These are phyloP conservation scores for Jaapia argillacea DNA, from an alignment of 768 basidiomycete species.

Conservation along the genomic window DNA sequence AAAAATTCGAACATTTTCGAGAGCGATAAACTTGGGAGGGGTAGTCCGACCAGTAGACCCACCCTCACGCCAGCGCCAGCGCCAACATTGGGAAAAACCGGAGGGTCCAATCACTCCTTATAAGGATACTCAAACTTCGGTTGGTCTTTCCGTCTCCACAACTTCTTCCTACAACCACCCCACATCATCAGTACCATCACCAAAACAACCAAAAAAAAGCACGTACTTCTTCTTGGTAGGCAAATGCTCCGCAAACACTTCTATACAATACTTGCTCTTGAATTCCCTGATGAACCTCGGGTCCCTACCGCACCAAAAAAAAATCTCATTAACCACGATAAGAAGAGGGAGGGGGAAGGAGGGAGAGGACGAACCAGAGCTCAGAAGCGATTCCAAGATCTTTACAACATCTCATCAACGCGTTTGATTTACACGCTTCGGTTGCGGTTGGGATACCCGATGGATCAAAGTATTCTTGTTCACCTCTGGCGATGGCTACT, in stretches of 20 bases:
- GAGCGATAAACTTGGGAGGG: too few species aligned
- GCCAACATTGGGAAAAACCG: too few species aligned
- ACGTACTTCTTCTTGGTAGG: constrained; percentile 87
- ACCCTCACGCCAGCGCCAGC: too few species aligned
- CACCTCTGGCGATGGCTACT: constrained; percentile 85
- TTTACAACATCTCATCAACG: constrained; percentile 95
- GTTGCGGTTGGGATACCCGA: constrained; percentile 87
- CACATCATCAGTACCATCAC: constrained; percentile 6
- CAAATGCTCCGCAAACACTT: constrained; percentile 78
- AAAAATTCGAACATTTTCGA: too few species aligned
- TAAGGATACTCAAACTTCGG: constrained; percentile 84
- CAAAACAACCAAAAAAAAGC: neutral
- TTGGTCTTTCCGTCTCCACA: constrained; percentile 84
- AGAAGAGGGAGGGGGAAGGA: too few species aligned
- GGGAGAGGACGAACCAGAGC: constrained; percentile 60
- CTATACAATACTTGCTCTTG: constrained; percentile 74
- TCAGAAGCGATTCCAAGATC: constrained; percentile 94
- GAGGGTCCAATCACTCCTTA: too few species aligned
- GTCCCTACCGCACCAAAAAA: constrained; percentile 69
- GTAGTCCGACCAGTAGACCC: too few species aligned
- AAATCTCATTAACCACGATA: constrained; percentile 1
- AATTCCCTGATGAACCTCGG: constrained; percentile 93
- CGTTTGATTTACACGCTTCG: constrained; percentile 94
- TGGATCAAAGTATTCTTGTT: constrained; percentile 94
- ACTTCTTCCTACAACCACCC: constrained; percentile 57